A percentile compares a stretch with the other conserved stretches of the same genome.
These are phyloP conservation scores for Cetraspora pellucida DNA, from an alignment of 192 early-diverging fungal genomes.

Conservation along the genomic window DNA sequence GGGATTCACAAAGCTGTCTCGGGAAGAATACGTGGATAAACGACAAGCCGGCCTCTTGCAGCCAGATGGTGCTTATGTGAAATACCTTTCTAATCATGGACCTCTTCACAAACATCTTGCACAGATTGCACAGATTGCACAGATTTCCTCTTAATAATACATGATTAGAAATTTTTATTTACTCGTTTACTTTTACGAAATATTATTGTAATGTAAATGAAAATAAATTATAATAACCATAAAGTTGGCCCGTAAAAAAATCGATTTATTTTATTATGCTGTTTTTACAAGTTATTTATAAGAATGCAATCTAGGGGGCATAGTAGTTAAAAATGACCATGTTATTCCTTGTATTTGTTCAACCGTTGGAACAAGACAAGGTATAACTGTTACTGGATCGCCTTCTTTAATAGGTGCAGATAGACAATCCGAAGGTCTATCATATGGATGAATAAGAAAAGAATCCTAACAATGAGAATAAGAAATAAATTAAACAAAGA, in stretches of 20 bases:
- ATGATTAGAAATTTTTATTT: too few species aligned
- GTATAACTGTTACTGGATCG: conserved; percentile 3
- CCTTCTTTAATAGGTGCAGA: conserved; percentile 21
- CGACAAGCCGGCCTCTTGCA: conserved; percentile 77
- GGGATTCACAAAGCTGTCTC: conserved; percentile 98
- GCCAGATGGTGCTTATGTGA: conserved; percentile 94
- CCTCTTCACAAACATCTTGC: conserved; percentile 62
- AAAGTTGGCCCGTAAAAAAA: too few species aligned
- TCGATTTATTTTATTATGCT: too few species aligned
- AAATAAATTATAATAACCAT: too few species aligned
- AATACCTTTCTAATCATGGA: conserved; percentile 88
- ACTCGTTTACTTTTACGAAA: too few species aligned
- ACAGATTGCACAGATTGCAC: conserved; percentile 21
- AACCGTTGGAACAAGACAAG: background rate
- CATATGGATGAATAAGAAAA: conserved; percentile 7
- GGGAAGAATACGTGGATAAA: conserved; percentile 83
- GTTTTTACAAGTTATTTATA: too few species aligned
- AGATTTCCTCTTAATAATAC: too few species aligned
- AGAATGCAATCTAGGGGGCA: too few species aligned
- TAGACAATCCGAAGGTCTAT: background rate
- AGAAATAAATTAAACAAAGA: too few species aligned
- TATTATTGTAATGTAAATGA: too few species aligned
- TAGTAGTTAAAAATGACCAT: background rate
- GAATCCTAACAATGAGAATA: conserved; percentile 16
- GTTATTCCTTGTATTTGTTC: conserved; percentile 9